A percentile compares a stretch with the other conserved stretches of the same genome.
Conservation (phyloP, 441 rosid genomes). For the Eruca vesicaria region DNA sequence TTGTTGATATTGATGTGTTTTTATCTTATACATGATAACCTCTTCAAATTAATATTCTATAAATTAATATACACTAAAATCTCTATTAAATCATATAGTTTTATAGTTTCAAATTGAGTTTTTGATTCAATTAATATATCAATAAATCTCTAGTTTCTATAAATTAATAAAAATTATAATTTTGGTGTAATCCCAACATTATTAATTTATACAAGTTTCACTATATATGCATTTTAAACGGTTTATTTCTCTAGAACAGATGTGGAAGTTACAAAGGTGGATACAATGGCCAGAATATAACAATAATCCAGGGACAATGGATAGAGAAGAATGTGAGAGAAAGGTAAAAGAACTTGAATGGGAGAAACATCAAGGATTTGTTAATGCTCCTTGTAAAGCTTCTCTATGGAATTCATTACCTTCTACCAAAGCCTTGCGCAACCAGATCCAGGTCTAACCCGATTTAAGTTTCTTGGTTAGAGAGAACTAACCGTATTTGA, state of each 20-base stretch:
- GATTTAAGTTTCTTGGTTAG: background rate
- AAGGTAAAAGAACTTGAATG: constrained; percentile 8
- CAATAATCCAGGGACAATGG: background rate
- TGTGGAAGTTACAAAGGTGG: background rate
- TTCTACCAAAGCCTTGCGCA: constrained; percentile 20
- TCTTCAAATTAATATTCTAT: too few relatives aligned
- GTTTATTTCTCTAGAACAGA: background rate
- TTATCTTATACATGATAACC: too few relatives aligned
- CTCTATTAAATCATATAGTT: too few relatives aligned
- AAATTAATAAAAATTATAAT: too few relatives aligned
- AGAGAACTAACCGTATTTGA: background rate
- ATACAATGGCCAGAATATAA: background rate
- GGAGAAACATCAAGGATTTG: background rate
- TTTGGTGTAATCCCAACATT: too few relatives aligned
- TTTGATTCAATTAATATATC: too few relatives aligned
- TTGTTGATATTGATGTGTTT: background rate
- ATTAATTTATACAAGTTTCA: too few relatives aligned
- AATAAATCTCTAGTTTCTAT: too few relatives aligned
- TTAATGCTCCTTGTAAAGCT: constrained; percentile 22
- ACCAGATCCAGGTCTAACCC: constrained; percentile 6
- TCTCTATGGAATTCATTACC: constrained; percentile 24
- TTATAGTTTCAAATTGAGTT: too few relatives aligned
- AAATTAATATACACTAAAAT: too few relatives aligned
- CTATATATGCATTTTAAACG: background rate
- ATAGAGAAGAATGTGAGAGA: background rate